Conservation (phyloP, 1,139 yeast genomes). For the Kodamaea plutei region DNA sequence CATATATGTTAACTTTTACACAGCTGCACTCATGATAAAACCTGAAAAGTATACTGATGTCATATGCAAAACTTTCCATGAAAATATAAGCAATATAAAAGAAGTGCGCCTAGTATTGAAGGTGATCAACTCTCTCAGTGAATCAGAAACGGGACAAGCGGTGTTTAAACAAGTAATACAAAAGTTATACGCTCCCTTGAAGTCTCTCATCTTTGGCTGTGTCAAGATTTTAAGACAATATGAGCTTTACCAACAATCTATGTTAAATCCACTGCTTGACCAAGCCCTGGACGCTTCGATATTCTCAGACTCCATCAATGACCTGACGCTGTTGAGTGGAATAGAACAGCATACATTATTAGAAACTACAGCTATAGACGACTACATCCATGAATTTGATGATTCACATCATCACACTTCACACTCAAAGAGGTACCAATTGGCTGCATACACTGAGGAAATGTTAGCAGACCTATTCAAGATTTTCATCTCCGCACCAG, state of each 20-base stretch:
- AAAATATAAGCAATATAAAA: constrained; percentile 25
- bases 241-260: constrained; percentile 13
- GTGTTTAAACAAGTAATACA: constrained; percentile 23
- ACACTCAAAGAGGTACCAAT: constrained; percentile 1
- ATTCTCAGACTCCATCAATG: constrained; percentile 9
- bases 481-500: constrained; percentile 34
- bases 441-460: constrained; percentile 26
- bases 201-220: constrained; percentile 28
- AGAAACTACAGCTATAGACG: constrained; percentile 8
- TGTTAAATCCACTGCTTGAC: background rate
- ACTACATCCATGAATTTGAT: constrained; percentile 10
- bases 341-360: constrained; percentile 1
- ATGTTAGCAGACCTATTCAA: constrained; percentile 33
- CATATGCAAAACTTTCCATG: constrained; percentile 23
- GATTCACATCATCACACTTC: constrained; percentile 1
- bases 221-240: constrained; percentile 26
- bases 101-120: constrained; percentile 33
- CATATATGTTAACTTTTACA: constrained; percentile 35
- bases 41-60: constrained; percentile 31
- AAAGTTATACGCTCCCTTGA: constrained; percentile 21
- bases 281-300: constrained; percentile 7
- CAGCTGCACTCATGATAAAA: constrained; percentile 40
- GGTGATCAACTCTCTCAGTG: constrained; percentile 36
- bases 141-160: constrained; percentile 22
- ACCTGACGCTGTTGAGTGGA: constrained; percentile 3